Evolutionary conservation across 305 asterid genomes (phyloP), one percentile per base, ranked within the genome.

Genomic region (Fraxinus albicans): DNA sequence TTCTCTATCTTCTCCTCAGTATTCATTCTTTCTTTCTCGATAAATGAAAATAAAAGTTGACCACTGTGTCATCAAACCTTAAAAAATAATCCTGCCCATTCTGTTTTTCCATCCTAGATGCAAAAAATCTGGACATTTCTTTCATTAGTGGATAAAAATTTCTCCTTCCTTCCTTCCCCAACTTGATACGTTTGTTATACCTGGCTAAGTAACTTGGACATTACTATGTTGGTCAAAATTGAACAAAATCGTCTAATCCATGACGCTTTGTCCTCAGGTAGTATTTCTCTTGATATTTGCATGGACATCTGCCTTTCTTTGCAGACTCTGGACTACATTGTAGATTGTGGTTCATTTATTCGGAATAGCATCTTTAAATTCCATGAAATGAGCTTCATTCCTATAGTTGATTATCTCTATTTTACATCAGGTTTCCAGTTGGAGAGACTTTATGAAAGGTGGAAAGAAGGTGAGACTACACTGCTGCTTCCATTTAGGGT

Each of bases 401-500:
- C 29, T 31, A 63, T 27, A 9, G 12, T 34, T 33, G 76, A 42
- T 42, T 40, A 13, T 19, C 38, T 23, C 3, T 35, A n/a, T 67
- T 63, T 78, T 29, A 76, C 29, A 53, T 80, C 91, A 96, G 99
- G 99, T 96, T 81, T 93, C 98, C 38, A 96, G 98, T 92, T 94
- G 99, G 99, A 93, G 99, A 83, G 98, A 96, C 87, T 96, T 96
- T 72, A 91, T 93, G 98, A 96, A 96, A 85, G 98, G 97, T 58
- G 98, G 99, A 74, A 94, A 94, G 90, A 96, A 94, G 94, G 99
- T 94, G 77, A 79, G 78, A 82, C 76, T 15, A 15, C 21, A 50
- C 60, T 40, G 25, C 67, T 33, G 34, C 74, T 83, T 47, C 70
- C 36, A 13, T 58, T 63, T 60, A 7, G 9, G 77, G 34, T 79